These are phyloP conservation scores for Alternaria novae-zelandiae DNA, from an alignment of 2,329 filamentous ascomycete genomes.

Conservation along the genomic window DNA sequence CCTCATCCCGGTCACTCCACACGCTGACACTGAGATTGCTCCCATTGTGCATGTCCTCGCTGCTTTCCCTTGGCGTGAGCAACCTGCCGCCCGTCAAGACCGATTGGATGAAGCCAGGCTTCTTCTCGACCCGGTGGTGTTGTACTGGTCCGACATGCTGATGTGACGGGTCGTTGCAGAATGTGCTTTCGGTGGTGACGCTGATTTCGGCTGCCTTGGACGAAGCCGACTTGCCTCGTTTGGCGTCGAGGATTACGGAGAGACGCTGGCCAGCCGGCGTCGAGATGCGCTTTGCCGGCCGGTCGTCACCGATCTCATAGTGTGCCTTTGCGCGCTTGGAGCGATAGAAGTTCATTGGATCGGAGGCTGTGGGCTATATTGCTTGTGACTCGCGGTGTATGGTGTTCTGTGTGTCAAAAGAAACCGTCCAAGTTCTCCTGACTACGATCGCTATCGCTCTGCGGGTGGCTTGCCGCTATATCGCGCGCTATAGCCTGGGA, in stretches of 20 bases:
- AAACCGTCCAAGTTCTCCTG: neutral
- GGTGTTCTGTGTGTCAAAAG: neutral
- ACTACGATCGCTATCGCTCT: slow-evolving; percentile 1
- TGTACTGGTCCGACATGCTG: slow-evolving; percentile 29
- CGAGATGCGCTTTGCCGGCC: slow-evolving; percentile 50
- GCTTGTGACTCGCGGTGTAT: neutral
- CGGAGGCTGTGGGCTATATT: neutral
- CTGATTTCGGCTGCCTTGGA: slow-evolving; percentile 28
- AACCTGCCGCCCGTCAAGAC: slow-evolving; percentile 30
- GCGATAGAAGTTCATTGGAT: slow-evolving; percentile 36
- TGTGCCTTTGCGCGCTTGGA: slow-evolving; percentile 30
- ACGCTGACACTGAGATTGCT: slow-evolving; percentile 45
- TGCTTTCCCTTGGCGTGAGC: slow-evolving; percentile 39
- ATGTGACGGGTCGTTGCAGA: slow-evolving; percentile 36
- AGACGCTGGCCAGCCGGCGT: slow-evolving; percentile 52
- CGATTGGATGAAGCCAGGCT: slow-evolving; percentile 24
- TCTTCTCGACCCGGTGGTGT: slow-evolving; percentile 22
- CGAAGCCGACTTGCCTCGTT: slow-evolving; percentile 22
- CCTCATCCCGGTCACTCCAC: slow-evolving; percentile 44
- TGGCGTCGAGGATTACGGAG: slow-evolving; percentile 48
- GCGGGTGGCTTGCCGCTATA: slow-evolving; percentile 12
- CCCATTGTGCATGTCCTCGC: slow-evolving; percentile 32
- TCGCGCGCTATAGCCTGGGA: slow-evolving; percentile 5
- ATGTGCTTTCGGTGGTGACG: slow-evolving; percentile 37
- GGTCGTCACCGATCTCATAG: slow-evolving; percentile 32